phyloP scores from a whole-genome alignment of 768 basidiomycete genomes.

The Pleurotus tuoliensis region DNA sequence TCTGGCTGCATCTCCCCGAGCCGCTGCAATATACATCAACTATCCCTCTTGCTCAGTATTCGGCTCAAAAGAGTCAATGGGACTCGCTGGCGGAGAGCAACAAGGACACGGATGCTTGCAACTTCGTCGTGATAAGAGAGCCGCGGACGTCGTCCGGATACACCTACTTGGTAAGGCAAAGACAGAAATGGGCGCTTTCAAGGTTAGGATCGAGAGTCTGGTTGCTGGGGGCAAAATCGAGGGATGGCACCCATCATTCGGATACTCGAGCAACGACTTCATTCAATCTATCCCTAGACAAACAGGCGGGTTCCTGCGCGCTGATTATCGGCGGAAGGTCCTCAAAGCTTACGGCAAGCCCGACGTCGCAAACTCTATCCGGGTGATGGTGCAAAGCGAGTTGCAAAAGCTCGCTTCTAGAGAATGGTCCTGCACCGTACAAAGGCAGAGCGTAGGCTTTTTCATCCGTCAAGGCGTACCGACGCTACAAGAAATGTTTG shows the following conservation, averaged over 20 bases:
- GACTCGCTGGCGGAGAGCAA: constrained; percentile 33
- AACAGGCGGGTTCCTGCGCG: constrained; percentile 40
- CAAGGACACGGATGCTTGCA: constrained; percentile 27
- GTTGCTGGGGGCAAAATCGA: constrained; percentile 46
- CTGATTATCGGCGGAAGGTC: constrained; percentile 39
- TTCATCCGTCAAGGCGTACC: constrained; percentile 49
- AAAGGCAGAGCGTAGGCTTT: constrained; percentile 38
- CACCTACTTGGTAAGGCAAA: constrained; percentile 34
- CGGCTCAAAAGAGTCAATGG: constrained; percentile 49
- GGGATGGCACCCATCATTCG: constrained; percentile 48
- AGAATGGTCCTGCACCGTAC: constrained; percentile 36
- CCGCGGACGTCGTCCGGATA: constrained; percentile 14
- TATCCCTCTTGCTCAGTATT: constrained; percentile 45
- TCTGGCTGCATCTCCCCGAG: constrained; percentile 40
- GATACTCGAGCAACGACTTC: constrained; percentile 22
- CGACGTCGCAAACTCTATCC: constrained; percentile 8
- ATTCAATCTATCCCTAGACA: constrained; percentile 26
- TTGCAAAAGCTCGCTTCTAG: constrained; percentile 42
- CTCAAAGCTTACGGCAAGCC: constrained; percentile 22
- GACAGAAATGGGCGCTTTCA: constrained; percentile 50
- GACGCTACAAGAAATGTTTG: constrained; percentile 47
- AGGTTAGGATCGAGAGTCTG: constrained; percentile 56
- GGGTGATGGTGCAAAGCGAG: constrained; percentile 21
- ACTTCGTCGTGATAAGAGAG: neutral
- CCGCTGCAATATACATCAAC: constrained; percentile 47